Conservation (phyloP, 257 asterid genomes). For the Prunella vulgaris region DNA sequence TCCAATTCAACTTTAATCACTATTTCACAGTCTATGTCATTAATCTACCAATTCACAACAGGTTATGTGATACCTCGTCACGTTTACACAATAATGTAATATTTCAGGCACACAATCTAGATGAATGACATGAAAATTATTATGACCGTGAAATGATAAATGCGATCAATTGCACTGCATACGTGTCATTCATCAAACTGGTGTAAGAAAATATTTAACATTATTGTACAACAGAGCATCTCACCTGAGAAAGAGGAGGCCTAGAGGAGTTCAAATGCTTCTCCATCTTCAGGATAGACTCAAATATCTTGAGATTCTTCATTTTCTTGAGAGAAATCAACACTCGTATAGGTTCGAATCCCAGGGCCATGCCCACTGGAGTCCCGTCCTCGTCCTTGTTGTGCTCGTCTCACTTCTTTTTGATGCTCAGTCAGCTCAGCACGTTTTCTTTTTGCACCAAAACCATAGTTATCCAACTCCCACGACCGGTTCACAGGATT, state of each 20-base stretch:
- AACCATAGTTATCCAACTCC: conserved; percentile 4
- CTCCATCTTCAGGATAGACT: conserved; percentile 36
- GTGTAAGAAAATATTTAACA: too few species aligned
- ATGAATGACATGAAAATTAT: too few species aligned
- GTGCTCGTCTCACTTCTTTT: conserved; percentile 79
- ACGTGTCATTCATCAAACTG: too few species aligned
- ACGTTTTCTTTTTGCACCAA: conserved; percentile 43
- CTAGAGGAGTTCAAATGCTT: conserved; percentile 11
- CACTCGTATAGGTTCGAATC: conserved; percentile 53
- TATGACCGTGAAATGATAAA: too few species aligned
- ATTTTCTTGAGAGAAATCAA: conserved; percentile 72
- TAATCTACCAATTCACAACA: not conserved
- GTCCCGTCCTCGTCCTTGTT: conserved; percentile 61
- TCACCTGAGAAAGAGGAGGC: too few species aligned
- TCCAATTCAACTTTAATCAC: not conserved
- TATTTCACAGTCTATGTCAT: not conserved
- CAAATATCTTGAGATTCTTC: conserved; percentile 76
- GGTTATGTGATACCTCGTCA: not conserved
- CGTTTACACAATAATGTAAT: too few species aligned
- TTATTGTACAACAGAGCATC: too few species aligned
- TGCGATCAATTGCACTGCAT: too few species aligned
- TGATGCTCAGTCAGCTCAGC: conserved; percentile 71
- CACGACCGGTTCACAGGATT: conserved; percentile 18
- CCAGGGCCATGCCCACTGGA: conserved; percentile 79
- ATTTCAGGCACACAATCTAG: too few species aligned